A percentile compares a stretch with the other conserved stretches of the same genome.
phyloP scores from a whole-genome alignment of 805 yeast species.

The Kuraishia molischiana region DNA sequence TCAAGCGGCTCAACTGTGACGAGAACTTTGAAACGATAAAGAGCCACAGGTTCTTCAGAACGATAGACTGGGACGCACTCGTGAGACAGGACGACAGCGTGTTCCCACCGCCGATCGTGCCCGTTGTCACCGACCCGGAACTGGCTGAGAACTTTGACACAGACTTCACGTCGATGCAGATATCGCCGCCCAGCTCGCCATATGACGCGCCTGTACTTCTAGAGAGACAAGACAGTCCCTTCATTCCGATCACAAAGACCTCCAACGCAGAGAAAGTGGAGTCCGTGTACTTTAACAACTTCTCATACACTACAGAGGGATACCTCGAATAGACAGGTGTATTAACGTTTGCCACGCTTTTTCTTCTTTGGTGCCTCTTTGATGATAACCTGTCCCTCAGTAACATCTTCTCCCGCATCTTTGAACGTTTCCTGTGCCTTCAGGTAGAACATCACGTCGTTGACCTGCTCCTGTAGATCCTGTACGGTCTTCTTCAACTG shows the following conservation, averaged over 20 bases:
- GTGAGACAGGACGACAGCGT: constrained; percentile 35
- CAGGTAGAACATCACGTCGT: constrained; percentile 72
- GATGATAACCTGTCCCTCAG: constrained; percentile 57
- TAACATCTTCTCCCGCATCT: constrained; percentile 61
- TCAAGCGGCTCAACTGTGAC: constrained; percentile 51
- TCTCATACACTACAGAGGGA: constrained; percentile 2
- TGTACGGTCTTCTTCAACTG: constrained; percentile 27
- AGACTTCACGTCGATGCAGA: constrained; percentile 66
- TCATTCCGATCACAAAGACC: constrained; percentile 1
- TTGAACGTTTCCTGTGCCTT: constrained; percentile 67
- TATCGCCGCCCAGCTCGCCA: constrained; percentile 29
- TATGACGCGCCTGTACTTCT: background rate
- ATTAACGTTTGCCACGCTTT: constrained; percentile 11
- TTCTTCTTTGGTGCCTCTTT: constrained; percentile 4
- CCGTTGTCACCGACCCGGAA: constrained; percentile 70
- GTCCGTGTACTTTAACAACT: constrained; percentile 3
- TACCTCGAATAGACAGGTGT: background rate
- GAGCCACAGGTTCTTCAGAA: constrained; percentile 68
- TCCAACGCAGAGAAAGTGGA: background rate
- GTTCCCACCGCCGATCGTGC: constrained; percentile 79
- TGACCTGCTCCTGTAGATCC: constrained; percentile 53
- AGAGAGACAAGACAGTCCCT: background rate
- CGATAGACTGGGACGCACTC: constrained; percentile 58
- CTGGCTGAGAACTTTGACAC: constrained; percentile 78
- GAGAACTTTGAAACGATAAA: constrained; percentile 43